phyloP scores from a whole-genome alignment of 1,284 basidiomycete genomes.

The Cutaneotrichosporon arboriforme region DNA sequence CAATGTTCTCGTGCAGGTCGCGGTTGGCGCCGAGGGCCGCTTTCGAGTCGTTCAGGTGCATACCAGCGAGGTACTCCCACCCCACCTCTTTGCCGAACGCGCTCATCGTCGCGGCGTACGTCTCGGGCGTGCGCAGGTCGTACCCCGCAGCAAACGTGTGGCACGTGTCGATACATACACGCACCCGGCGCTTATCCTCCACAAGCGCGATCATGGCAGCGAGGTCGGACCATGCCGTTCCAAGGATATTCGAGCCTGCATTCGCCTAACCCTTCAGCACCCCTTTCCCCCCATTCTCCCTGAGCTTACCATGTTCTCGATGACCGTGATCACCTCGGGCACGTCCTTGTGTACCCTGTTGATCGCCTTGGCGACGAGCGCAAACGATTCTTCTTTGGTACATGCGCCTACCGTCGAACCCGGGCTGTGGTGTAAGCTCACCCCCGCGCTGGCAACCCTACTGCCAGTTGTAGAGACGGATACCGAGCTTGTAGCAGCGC shows the following conservation, averaged over 20 bases:
- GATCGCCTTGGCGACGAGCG: constrained; percentile 65
- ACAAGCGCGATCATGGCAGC: constrained; percentile 66
- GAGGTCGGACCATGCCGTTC: constrained; percentile 64
- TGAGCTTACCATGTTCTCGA: constrained; percentile 73
- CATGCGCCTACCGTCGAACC: constrained; percentile 70
- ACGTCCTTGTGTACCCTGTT: constrained; percentile 71
- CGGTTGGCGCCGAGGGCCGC: constrained; percentile 59
- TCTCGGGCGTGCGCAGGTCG: constrained; percentile 61
- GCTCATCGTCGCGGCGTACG: constrained; percentile 48
- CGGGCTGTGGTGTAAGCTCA: constrained; percentile 54
- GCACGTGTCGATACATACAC: constrained; percentile 82
- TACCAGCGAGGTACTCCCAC: constrained; percentile 64
- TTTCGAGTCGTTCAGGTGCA: constrained; percentile 83
- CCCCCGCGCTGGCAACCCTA: constrained; percentile 47
- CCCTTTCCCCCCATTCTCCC: background rate
- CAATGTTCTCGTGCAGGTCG: constrained; percentile 80
- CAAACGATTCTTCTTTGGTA: constrained; percentile 59
- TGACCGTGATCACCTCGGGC: constrained; percentile 58
- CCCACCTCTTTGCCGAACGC: constrained; percentile 66
- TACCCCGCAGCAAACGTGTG: constrained; percentile 80
- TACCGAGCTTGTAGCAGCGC: constrained; percentile 69
- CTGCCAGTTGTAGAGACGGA: constrained; percentile 79
- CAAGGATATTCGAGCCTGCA: constrained; percentile 67
- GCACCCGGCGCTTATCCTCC: constrained; percentile 66
- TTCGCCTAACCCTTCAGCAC: constrained; percentile 59